These are phyloP conservation scores for Talaromyces funiculosus DNA, from an alignment of 2,329 filamentous ascomycete species.

Conservation along the genomic window DNA sequence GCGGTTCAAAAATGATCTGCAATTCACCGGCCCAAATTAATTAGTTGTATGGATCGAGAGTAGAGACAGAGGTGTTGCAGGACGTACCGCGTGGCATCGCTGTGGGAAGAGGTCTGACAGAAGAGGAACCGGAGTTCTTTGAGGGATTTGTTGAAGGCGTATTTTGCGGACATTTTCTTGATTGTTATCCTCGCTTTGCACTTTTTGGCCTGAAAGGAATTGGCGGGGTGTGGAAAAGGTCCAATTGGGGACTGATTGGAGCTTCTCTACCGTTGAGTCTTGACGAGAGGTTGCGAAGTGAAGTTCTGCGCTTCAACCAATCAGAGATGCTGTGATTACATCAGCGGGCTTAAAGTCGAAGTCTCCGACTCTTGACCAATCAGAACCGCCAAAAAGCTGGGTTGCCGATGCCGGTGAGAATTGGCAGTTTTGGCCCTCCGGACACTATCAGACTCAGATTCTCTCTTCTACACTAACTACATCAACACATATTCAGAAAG, in stretches of 20 bases:
- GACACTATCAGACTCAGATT: neutral
- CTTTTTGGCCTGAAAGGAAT: neutral
- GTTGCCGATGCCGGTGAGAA: slow-evolving; percentile 3
- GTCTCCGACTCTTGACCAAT: slow-evolving; percentile 7
- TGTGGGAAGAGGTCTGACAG: slow-evolving; percentile 89
- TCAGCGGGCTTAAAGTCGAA: slow-evolving; percentile 20
- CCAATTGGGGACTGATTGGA: neutral
- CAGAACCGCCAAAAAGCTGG: neutral
- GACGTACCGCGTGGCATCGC: slow-evolving; percentile 76
- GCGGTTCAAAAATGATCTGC: slow-evolving; percentile 79
- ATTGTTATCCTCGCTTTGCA: neutral
- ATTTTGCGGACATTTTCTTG: slow-evolving; percentile 81
- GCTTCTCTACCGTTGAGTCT: neutral
- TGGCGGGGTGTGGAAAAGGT: neutral
- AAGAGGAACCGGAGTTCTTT: slow-evolving; percentile 97
- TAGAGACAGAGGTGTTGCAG: neutral
- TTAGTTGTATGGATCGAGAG: neutral
- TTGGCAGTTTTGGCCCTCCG: neutral
- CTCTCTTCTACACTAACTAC: neutral
- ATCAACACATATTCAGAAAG: neutral
- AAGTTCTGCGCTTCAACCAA: slow-evolving; percentile 2
- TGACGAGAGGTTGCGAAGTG: neutral
- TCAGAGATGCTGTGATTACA: slow-evolving; percentile 21
- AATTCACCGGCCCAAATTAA: neutral
- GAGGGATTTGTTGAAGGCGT: slow-evolving; percentile 79